Conservation (phyloP, 2,329 filamentous ascomycete genomes). For the Penicillium sp. region DNA sequence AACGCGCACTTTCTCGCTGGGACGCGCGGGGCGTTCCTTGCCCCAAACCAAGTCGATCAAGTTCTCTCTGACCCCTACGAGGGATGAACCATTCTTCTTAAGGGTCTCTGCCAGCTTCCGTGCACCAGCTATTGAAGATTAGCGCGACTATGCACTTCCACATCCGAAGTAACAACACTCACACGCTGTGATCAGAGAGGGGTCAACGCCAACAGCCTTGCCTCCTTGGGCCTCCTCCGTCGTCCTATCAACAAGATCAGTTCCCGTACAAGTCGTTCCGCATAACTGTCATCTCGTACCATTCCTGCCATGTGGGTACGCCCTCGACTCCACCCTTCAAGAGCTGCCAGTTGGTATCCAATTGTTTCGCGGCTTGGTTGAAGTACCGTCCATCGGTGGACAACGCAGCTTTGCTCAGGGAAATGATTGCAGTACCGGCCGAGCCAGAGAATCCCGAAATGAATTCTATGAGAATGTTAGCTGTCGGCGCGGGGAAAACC, state of each 20-base stretch:
- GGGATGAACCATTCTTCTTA: constrained; percentile 74
- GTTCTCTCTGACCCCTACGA: constrained; percentile 75
- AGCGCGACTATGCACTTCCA: constrained; percentile 4
- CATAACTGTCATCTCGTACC: constrained; percentile 52
- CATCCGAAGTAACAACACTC: constrained; percentile 22
- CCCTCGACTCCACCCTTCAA: constrained; percentile 92
- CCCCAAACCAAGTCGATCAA: constrained; percentile 92
- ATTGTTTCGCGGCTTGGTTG: constrained; percentile 88
- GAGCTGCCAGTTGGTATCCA: constrained; percentile 86
- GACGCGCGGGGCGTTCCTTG: constrained; percentile 66
- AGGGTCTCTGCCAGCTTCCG: constrained; percentile 81
- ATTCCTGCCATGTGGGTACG: constrained; percentile 96
- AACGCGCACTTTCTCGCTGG: constrained; percentile 71
- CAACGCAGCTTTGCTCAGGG: constrained; percentile 78
- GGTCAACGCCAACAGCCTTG: constrained; percentile 87
- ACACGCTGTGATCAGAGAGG: constrained; percentile 74
- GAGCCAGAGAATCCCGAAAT: constrained; percentile 95
- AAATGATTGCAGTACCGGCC: constrained; percentile 87
- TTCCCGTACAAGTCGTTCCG: neutral
- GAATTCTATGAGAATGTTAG: constrained; percentile 55
- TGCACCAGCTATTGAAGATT: constrained; percentile 52
- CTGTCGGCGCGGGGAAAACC: constrained; percentile 6
- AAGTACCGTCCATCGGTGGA: constrained; percentile 97
- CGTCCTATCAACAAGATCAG: constrained; percentile 46
- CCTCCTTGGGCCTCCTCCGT: constrained; percentile 81